A percentile compares a stretch with the other conserved stretches of the same genome.
Conservation (phyloP, 805 yeast species). For the Saturnispora serradocipensis region DNA sequence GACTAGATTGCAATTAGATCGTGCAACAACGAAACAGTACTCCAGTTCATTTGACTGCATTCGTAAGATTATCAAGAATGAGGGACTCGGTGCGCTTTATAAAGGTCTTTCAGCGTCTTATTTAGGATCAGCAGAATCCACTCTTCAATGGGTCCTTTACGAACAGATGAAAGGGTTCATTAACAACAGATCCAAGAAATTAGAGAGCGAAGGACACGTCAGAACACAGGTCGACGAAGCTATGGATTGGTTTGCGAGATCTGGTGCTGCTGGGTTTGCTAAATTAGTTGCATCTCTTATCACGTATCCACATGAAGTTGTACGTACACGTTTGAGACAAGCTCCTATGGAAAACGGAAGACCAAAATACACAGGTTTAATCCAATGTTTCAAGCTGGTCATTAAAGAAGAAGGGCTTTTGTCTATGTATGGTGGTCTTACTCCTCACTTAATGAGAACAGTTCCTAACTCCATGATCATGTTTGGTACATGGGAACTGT, state of each 20-base stretch:
- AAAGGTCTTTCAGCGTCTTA: slow-evolving; percentile 92
- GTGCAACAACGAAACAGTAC: slow-evolving; percentile 52
- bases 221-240: slow-evolving; percentile 49
- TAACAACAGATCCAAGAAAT: slow-evolving; percentile 35
- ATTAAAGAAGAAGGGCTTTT: slow-evolving; percentile 86
- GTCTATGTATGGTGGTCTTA: slow-evolving; percentile 94
- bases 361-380: slow-evolving; percentile 80
- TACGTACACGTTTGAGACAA: slow-evolving; percentile 90
- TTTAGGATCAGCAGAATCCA: slow-evolving; percentile 85
- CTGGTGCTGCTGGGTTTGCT: slow-evolving; percentile 97
- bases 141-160: slow-evolving; percentile 92
- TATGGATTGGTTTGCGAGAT: slow-evolving; percentile 88
- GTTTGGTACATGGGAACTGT: slow-evolving; percentile 98
- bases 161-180: slow-evolving; percentile 85
- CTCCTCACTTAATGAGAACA: slow-evolving; percentile 93
- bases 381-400: slow-evolving; percentile 81
- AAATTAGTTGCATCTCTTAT: slow-evolving; percentile 85
- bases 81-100: slow-evolving; percentile 76
- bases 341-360: slow-evolving; percentile 65
- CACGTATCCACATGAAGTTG: slow-evolving; percentile 96
- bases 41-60: slow-evolving; percentile 82
- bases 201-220: slow-evolving; percentile 30
- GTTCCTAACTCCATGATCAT: slow-evolving; percentile 96
- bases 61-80: slow-evolving; percentile 54
- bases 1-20: slow-evolving; percentile 88